Conservation (phyloP, 768 basidiomycete species). For the Hericium erinaceus region DNA sequence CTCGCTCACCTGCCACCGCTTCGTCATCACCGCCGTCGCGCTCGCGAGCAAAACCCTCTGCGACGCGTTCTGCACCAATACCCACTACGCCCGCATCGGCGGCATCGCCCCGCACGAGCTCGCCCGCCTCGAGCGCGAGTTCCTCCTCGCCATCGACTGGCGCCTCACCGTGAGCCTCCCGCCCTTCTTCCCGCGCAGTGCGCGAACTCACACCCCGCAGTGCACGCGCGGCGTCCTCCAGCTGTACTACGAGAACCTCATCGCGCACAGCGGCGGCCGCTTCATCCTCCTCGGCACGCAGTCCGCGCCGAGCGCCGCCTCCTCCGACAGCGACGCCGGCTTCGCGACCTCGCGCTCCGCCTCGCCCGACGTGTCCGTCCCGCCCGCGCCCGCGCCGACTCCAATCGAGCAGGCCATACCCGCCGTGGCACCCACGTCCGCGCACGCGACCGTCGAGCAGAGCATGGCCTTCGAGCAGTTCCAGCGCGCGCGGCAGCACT, state of each 20-base stretch:
- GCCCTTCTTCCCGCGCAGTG: constrained; percentile 5
- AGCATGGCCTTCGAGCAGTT: constrained; percentile 75
- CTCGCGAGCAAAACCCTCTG: constrained; percentile 92
- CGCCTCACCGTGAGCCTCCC: constrained; percentile 69
- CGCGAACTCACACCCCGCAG: constrained; percentile 32
- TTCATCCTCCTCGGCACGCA: constrained; percentile 41
- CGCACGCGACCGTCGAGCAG: constrained; percentile 62
- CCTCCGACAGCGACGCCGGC: constrained; percentile 33
- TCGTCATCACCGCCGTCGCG: constrained; percentile 88
- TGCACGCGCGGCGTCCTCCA: constrained; percentile 86
- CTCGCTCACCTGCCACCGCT: constrained; percentile 95
- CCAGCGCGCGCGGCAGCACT: constrained; percentile 16
- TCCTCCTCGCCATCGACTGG: constrained; percentile 90
- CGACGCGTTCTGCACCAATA: constrained; percentile 93
- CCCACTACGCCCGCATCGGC: constrained; percentile 91
- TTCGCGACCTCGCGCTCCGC: constrained; percentile 19
- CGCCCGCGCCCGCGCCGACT: constrained; percentile 7
- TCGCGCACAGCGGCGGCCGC: constrained; percentile 61
- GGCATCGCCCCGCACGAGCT: constrained; percentile 88
- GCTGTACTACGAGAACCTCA: constrained; percentile 90
- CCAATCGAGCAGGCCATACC: constrained; percentile 28
- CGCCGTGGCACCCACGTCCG: constrained; percentile 26
- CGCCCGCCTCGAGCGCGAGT: constrained; percentile 91
- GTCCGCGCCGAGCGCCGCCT: constrained; percentile 19
- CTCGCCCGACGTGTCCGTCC: constrained; percentile 30